Evolutionary conservation across 2,329 filamentous ascomycete genomes (phyloP).

Genomic region (Curvularia sp.): DNA sequence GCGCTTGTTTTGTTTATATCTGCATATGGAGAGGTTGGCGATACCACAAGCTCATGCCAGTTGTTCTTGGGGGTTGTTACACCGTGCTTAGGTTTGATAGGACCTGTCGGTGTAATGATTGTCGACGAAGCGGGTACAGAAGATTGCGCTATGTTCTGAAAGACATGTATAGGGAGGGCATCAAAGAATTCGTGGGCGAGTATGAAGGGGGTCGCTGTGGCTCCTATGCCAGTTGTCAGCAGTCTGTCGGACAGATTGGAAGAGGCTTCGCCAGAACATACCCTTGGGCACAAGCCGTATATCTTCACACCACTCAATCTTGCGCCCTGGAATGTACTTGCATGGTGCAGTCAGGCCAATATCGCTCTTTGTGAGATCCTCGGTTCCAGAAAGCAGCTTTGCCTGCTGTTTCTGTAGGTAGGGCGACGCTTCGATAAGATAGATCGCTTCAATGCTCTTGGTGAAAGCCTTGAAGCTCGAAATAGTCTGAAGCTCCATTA

Average conservation of each 20-base stretch:
- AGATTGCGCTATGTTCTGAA: conserved; percentile 72
- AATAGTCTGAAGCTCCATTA: conserved; percentile 68
- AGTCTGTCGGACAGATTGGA: not conserved
- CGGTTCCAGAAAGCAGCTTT: conserved; percentile 78
- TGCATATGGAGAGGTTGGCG: conserved; percentile 51
- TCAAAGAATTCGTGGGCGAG: conserved; percentile 99
- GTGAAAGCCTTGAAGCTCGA: conserved; percentile 81
- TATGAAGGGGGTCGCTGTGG: conserved; percentile 83
- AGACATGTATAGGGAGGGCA: conserved; percentile 93
- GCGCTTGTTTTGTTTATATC: conserved; percentile 48
- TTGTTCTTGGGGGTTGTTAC: conserved; percentile 48
- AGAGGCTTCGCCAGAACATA: conserved; percentile 49
- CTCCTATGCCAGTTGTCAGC: conserved; percentile 56
- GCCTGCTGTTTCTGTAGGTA: conserved; percentile 80
- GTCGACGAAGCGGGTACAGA: conserved; percentile 49
- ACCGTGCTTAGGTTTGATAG: conserved; percentile 52
- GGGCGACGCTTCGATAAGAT: conserved; percentile 92
- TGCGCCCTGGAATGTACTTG: conserved; percentile 74
- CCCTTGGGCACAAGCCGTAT: conserved; percentile 80
- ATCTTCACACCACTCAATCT: conserved; percentile 89
- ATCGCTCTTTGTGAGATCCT: conserved; percentile 72
- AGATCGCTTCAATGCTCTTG: conserved; percentile 81
- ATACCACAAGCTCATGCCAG: conserved; percentile 55
- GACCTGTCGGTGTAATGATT: conserved; percentile 59
- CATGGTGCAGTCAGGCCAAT: conserved; percentile 76